Conservation (phyloP, 305 asterid genomes). For the Rubia tinctorum region DNA sequence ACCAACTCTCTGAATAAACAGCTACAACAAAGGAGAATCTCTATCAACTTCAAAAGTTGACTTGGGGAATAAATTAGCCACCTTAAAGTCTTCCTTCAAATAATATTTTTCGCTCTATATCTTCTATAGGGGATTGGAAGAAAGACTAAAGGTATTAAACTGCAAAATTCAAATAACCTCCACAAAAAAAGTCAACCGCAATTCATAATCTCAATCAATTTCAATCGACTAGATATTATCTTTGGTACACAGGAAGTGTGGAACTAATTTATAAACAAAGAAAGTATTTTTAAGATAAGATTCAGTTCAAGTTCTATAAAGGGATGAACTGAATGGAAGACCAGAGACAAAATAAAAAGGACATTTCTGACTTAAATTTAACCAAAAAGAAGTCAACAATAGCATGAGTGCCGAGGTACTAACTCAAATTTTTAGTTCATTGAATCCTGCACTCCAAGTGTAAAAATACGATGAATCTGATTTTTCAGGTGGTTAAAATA, state of each 20-base stretch:
- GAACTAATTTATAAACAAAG: background rate
- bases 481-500: background rate
- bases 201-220: background rate
- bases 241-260: background rate
- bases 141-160: background rate
- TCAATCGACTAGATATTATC: conserved; percentile 2
- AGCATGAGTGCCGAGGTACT: conserved; percentile 25
- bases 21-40: background rate
- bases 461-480: background rate
- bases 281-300: background rate
- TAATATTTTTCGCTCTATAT: background rate
- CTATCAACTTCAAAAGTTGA: conserved; percentile 8
- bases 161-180: background rate
- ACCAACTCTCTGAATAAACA: background rate
- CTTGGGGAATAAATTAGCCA: background rate
- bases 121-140: background rate
- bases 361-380: background rate
- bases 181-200: background rate
- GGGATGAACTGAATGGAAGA: background rate
- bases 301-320: background rate
- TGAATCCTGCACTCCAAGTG: background rate
- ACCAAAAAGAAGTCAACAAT: conserved; percentile 17
- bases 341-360: background rate
- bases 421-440: background rate
- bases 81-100: background rate